Conservation (phyloP, 2,329 filamentous ascomycete species). For the Penicillium brasilianum region DNA sequence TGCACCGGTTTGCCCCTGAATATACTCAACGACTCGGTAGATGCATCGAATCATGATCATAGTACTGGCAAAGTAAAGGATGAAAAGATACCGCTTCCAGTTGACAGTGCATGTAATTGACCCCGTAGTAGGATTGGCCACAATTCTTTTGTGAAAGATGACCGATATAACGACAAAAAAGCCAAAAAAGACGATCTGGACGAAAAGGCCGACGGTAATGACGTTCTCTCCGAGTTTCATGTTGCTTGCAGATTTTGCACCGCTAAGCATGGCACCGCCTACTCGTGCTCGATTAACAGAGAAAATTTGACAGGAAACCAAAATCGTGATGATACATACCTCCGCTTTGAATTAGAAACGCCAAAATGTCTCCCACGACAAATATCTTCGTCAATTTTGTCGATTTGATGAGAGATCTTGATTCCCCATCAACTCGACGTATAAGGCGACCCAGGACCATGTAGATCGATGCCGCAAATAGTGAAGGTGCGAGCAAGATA, state of each 20-base stretch:
- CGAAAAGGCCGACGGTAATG: slow-evolving; percentile 60
- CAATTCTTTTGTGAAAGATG: slow-evolving; percentile 56
- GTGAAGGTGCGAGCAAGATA: slow-evolving; percentile 42
- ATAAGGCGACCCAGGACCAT: slow-evolving; percentile 48
- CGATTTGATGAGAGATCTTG: slow-evolving; percentile 38
- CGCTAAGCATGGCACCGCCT: slow-evolving; percentile 28
- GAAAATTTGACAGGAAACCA: background rate
- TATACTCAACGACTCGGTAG: slow-evolving; percentile 40
- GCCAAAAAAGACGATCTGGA: slow-evolving; percentile 64
- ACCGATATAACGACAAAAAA: slow-evolving; percentile 58
- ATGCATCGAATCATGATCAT: slow-evolving; percentile 39
- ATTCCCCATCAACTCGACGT: slow-evolving; percentile 38
- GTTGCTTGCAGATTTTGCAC: slow-evolving; percentile 14
- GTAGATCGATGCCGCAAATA: slow-evolving; percentile 47
- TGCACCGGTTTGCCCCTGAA: slow-evolving; percentile 32
- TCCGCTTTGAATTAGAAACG: slow-evolving; percentile 35
- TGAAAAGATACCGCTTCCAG: slow-evolving; percentile 12
- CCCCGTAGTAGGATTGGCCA: slow-evolving; percentile 1
- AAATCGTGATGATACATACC: slow-evolving; percentile 19
- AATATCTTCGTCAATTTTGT: slow-evolving; percentile 45
- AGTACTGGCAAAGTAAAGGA: slow-evolving; percentile 30
- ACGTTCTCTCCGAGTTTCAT: slow-evolving; percentile 38
- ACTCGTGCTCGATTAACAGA: background rate
- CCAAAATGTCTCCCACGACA: slow-evolving; percentile 36
- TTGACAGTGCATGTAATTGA: background rate